Conservation (phyloP, 495 filamentous ascomycete genomes). For the Cairneyella variabilis region DNA sequence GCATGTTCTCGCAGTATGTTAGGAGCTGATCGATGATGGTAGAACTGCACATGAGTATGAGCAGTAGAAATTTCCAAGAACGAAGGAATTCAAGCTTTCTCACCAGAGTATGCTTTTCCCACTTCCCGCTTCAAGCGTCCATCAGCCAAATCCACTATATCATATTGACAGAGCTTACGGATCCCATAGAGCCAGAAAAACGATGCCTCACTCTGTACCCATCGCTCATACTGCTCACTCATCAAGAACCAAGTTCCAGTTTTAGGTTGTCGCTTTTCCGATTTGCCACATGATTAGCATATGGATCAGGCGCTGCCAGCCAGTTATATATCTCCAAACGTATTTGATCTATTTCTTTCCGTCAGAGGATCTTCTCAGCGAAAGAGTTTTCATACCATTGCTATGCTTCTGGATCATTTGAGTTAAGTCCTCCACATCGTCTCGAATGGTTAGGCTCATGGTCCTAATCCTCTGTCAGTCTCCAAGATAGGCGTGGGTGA, state of each 20-base stretch:
- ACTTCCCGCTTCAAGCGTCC: slow-evolving; percentile 33
- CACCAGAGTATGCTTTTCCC: slow-evolving; percentile 36
- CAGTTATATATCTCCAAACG: slow-evolving; percentile 17
- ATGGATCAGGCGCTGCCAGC: slow-evolving; percentile 28
- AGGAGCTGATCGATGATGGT: slow-evolving; percentile 16
- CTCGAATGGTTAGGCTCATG: slow-evolving; percentile 13
- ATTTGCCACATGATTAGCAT: slow-evolving; percentile 23
- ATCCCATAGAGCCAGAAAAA: slow-evolving; percentile 20
- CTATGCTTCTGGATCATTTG: slow-evolving; percentile 5
- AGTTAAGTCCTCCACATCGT: slow-evolving; percentile 13
- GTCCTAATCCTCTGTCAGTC: neutral
- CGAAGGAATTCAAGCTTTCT: neutral
- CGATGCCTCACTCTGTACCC: slow-evolving; percentile 4
- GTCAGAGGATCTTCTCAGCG: no score
- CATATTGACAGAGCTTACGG: slow-evolving; percentile 15
- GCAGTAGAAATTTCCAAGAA: neutral
- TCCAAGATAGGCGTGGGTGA: neutral
- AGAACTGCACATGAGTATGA: slow-evolving; percentile 14
- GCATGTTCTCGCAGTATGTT: neutral
- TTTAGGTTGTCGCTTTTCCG: slow-evolving; percentile 12
- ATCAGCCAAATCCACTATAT: slow-evolving; percentile 21
- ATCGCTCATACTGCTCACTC: slow-evolving; percentile 13
- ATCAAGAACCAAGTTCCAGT: slow-evolving; percentile 33
- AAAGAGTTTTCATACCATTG: slow-evolving; percentile 9
- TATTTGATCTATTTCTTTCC: slow-evolving; percentile 16